Evolutionary conservation across 2,329 filamentous ascomycete species (phyloP), one percentile per base, ranked within the genome.

Genomic region (Lachnellula occidentalis): DNA sequence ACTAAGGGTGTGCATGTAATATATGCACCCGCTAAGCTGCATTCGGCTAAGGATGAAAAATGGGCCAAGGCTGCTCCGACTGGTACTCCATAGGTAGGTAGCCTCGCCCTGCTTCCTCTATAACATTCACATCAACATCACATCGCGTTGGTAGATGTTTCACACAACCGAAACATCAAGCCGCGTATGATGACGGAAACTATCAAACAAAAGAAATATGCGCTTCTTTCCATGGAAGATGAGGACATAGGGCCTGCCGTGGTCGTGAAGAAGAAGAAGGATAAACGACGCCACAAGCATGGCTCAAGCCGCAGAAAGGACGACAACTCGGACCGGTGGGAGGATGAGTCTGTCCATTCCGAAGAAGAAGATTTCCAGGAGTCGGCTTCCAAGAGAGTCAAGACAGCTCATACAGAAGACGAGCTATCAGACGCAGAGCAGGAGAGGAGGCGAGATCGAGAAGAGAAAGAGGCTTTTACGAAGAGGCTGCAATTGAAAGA

Each of bases 401-500:
- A 88, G 66, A 72, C 87, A 27, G 76, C 70, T 49, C 84, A 87
- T 50, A 77, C 78, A 15, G 71, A 66, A 0, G 61, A 67, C 2
- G 70, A 73, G 4, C 66, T 86, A 21, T 85, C 85, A 19, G 83
- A 87, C 14, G 80, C 80, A 15, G 83, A 87, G 61, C 71, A 76
- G 36, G 81, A 81, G 41, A 75, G 83, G 45, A 73, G 83, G 63
- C 80, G 79, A 55, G 90, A 95, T 67, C 78, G 86, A 19, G 82
- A 81, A 59, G 90, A 95, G 67, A 79, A 87, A 41, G 87, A 92
- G 57, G 89, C 87, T 17, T 92, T 95, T 61, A 82, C 89, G n/a
- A 85, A 86, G 63, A 78, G 90, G 14, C 70, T 95, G 52, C 84
- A 81, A 46, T 82, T 83, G 45, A 88, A 87, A 66, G 88, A 94